These are phyloP conservation scores for Eucalyptus curtisii DNA, from an alignment of 345 rosid genomes.

Conservation along the genomic window DNA sequence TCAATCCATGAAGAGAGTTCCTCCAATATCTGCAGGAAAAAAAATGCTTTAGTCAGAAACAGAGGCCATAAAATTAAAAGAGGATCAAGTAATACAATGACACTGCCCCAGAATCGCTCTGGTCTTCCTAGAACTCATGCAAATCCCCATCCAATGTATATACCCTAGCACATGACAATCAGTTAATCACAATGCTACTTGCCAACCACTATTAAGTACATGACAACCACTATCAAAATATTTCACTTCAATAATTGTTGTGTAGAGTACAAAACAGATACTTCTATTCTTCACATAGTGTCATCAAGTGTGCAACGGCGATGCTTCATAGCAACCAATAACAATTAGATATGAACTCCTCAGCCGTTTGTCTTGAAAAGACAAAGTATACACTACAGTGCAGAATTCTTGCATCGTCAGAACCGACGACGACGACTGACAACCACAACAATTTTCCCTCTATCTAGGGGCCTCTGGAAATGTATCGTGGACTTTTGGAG, in stretches of 20 bases:
- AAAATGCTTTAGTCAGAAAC: not conserved
- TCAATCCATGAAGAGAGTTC: not conserved
- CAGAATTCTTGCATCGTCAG: not conserved
- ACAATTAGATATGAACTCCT: not conserved
- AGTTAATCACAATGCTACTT: not conserved
- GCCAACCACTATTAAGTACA: not conserved
- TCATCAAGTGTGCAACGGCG: not conserved
- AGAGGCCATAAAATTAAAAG: not conserved
- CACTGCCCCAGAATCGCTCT: not conserved
- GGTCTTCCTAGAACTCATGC: not conserved
- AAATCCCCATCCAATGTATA: not conserved
- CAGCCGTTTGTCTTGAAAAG: not conserved
- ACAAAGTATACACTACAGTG: not conserved
- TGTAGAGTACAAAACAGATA: not conserved
- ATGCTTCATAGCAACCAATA: not conserved
- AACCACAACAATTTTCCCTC: not conserved
- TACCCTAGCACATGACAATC: not conserved
- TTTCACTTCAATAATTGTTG: not conserved
- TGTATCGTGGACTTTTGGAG: not conserved
- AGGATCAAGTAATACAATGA: not conserved
- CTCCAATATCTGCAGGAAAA: not conserved
- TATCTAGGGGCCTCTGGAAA: not conserved
- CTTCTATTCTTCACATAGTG: not conserved
- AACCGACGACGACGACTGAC: fast-evolving
- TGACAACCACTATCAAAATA: not conserved